Evolutionary conservation across 305 asterid species (phyloP), one percentile per base, ranked within the genome.

Genomic region (Ajuga reptans): DNA sequence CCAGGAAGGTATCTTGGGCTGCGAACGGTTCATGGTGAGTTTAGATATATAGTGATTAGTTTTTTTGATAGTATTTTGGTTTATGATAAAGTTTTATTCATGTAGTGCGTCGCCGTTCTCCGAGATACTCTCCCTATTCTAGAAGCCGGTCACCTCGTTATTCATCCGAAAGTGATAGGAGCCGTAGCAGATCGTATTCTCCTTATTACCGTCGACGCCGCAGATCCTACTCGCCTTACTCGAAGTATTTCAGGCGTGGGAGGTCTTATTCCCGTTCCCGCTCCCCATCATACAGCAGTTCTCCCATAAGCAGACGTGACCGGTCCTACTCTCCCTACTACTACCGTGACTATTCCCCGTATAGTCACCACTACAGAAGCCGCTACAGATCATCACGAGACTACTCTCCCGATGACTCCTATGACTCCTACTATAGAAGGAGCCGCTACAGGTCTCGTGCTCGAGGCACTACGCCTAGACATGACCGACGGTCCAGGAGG

Each of bases 1-100:
- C 98, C 96, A 0, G 96, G 98, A 64, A 82, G 83, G 81, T 92
- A 92, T 70, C 92, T 89, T 55, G 96, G 98, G 55, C 77, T 86
- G 64, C 79, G 80, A 75, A 81, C 85, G 0, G 72, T 58, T 45
- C 83, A 70, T 5, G 91, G 98, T 91, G 72, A 75, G 88, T 27
- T n/a, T 64, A 42, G 24, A 24, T 11, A 5, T 15, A 5, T 37
- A 18, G 47, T 60, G 0, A 0, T 37, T 10, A 21, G 27, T 29
- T 9, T 14, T 16, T 39, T 10, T 45, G 15, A 9, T 17, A n/a
- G n/a, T 37, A 17, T 9, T 27, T 10, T 41, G 10, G 18, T 7
- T 15, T 42, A 39, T 29, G 21, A 7, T 29, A 5, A 3, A n/a
- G 6, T 52, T 10, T 56, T 54, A 49, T 6, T 10, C 16, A 3